phyloP scores from a whole-genome alignment of 1,284 basidiomycete species.

The Sporisorium reilianum region DNA sequence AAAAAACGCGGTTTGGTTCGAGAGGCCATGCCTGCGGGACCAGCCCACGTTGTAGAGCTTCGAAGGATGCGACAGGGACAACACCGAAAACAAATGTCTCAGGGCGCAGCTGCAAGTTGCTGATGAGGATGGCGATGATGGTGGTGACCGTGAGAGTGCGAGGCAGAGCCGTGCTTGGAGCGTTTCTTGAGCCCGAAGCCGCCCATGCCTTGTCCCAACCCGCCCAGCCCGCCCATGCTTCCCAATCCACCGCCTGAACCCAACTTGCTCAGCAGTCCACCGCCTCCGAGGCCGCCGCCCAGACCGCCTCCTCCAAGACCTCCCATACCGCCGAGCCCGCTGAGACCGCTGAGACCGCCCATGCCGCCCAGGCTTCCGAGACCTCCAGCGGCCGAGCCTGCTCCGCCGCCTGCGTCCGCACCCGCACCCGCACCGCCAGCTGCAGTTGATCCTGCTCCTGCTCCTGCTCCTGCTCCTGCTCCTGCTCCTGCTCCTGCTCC shows the following conservation, averaged over 20 bases:
- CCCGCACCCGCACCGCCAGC: constrained; percentile 6
- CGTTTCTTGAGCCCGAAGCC: constrained; percentile 11
- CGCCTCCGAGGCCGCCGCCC: not conserved
- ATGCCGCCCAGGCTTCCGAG: not conserved
- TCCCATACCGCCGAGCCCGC: not conserved
- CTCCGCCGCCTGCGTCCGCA: not conserved
- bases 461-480: no score
- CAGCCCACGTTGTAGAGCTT: constrained; percentile 4
- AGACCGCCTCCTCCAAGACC: not conserved
- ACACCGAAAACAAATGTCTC: not conserved
- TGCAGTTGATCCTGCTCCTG: no score
- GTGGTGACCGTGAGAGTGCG: not conserved
- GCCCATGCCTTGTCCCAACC: constrained; percentile 6
- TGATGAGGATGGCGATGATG: constrained; percentile 4
- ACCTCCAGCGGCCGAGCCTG: not conserved
- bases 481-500: no score
- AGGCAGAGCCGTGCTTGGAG: not conserved
- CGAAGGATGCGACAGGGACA: not conserved
- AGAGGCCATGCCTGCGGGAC: not conserved
- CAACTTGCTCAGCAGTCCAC: not conserved
- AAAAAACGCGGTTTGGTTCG: not conserved
- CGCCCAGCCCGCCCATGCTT: constrained; percentile 1
- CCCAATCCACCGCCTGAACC: not conserved
- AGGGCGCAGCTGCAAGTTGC: not conserved
- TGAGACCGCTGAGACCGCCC: not conserved